phyloP scores from a whole-genome alignment of 176 grass and related monocot genomes.

The Carex myosuroides region DNA sequence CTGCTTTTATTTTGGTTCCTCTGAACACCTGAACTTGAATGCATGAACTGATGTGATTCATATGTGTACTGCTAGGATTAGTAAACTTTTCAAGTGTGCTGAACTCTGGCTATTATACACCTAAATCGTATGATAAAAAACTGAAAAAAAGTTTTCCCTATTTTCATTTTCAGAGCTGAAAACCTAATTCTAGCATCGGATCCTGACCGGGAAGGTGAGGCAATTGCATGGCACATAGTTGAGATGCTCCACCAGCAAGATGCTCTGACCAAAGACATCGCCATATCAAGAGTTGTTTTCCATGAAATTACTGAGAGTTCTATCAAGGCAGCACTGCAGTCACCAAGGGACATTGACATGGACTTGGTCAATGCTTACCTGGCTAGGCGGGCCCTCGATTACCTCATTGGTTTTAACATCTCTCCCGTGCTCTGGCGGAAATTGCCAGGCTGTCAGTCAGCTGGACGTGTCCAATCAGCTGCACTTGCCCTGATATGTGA shows the following conservation, averaged over 20 bases:
- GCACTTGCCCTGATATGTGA: conserved; percentile 90
- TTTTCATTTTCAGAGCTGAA: conserved; percentile 58
- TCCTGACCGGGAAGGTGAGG: conserved; percentile 98
- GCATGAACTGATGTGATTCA: background rate
- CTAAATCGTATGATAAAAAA: background rate
- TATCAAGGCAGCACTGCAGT: conserved; percentile 54
- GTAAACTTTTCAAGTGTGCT: background rate
- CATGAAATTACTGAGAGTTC: conserved; percentile 88
- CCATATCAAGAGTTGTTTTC: conserved; percentile 80
- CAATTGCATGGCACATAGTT: conserved; percentile 92
- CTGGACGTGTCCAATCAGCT: conserved; percentile 92
- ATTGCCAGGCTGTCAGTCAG: conserved; percentile 88
- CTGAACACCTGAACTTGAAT: background rate
- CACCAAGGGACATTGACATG: conserved; percentile 74
- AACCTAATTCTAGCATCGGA: conserved; percentile 95
- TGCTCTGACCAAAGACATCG: conserved; percentile 44
- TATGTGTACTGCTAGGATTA: background rate
- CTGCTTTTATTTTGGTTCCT: background rate
- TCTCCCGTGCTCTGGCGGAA: conserved; percentile 96
- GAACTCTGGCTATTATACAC: background rate
- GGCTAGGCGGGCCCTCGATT: conserved; percentile 87
- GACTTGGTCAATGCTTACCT: conserved; percentile 97
- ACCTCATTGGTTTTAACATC: conserved; percentile 92
- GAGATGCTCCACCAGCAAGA: conserved; percentile 96
- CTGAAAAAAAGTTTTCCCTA: background rate